Evolutionary conservation across 2,329 filamentous ascomycete genomes (phyloP), one percentile per base, ranked within the genome.

Genomic region (Ophiognomonia clavigignenti-juglandacearum): DNA sequence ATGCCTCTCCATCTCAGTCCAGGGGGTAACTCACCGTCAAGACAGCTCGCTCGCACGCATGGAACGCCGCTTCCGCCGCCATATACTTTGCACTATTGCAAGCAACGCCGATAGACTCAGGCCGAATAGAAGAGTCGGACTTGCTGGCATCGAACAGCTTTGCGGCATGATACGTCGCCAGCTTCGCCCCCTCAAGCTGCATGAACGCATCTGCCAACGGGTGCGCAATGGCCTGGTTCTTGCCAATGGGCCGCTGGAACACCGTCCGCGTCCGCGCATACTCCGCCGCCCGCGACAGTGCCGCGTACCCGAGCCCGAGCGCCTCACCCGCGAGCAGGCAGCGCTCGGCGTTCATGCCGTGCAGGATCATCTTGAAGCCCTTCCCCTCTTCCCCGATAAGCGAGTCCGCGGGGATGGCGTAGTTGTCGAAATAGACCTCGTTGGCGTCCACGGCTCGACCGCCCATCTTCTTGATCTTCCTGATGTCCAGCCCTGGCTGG

Each of bases 391-490:
- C 61, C 1, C 88, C 88, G 35, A 95, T 79, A 0, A 92, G 68
- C 0, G 80, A 72, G 34, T 80, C 71, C 0, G 74, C 73, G 0
- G 83, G 79, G 13, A 93, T 78, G 4, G 65, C 62, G 62, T 91
- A 95, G 54, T 83, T 78, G 62, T 93, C 86, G 61, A 95, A 93
- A 64, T 95, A 95, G 1, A 95, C 84, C 60, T 93, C 86, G 55
- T 95, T 95, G 1, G 88, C 86, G 57, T 93, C 88, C 1, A 95
- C 81, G 0, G 87, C 86, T 11, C 86, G 72, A 0, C 87, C 86
- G 8, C 89, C 89, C 87, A 95, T 93, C 63, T 95, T 95, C 64
- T 79, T 82, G 56, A 95, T 95, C 59, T 70, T 79, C 36, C 79
- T 80, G 59, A 93, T 70, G 9, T 85, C 78, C 1, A 92, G 68